Percentiles rank a stretch among this genome's conserved stretches.
These are phyloP conservation scores for Breviolum minutum DNA, from an alignment of 73 alveolate genomes.

Conservation along the genomic window DNA sequence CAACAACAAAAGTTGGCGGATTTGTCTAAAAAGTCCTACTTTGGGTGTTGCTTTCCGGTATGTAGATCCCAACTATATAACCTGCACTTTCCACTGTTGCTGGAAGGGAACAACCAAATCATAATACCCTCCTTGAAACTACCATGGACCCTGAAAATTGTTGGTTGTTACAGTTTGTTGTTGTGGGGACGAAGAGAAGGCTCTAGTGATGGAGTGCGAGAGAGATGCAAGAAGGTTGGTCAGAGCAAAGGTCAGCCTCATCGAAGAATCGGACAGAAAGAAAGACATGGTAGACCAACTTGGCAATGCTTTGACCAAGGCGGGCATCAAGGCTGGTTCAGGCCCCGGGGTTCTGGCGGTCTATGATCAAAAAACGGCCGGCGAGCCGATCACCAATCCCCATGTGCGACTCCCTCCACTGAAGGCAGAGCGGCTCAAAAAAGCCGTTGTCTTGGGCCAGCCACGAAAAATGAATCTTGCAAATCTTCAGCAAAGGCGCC, in stretches of 20 bases:
- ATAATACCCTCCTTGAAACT: no score
- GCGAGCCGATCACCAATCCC: neutral
- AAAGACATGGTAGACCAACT: neutral
- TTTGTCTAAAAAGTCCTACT: no score
- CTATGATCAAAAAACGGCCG: neutral
- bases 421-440: neutral
- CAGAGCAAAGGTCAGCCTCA: neutral
- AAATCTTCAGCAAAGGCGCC: no score
- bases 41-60: no score
- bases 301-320: neutral
- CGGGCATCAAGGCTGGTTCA: neutral
- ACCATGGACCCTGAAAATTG: no score
- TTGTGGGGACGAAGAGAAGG: neutral
- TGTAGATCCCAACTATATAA: no score
- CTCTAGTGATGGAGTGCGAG: neutral
- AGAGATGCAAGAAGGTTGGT: neutral
- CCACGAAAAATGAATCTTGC: no score
- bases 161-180: no score
- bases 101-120: no score
- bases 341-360: neutral
- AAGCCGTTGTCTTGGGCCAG: neutral
- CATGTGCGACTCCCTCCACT: neutral
- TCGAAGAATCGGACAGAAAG: neutral
- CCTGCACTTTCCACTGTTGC: no score
- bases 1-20: no score